These are phyloP conservation scores for Hura crepitans DNA, from an alignment of 441 rosid genomes.

Conservation along the genomic window DNA sequence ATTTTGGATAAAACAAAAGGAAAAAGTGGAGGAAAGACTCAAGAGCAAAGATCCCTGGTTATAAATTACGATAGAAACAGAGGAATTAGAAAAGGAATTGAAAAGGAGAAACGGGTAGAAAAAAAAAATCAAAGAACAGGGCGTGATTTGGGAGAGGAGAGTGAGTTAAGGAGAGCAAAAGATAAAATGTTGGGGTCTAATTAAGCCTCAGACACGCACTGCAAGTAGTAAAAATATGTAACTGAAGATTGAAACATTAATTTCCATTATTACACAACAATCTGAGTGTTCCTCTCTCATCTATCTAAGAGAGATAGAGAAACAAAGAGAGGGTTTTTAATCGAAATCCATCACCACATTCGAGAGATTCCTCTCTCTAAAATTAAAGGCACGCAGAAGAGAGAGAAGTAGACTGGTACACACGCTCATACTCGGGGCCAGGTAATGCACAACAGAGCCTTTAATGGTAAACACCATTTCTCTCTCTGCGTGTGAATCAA, in stretches of 20 bases:
- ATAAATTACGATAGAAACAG: neutral
- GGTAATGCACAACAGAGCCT: conserved; percentile 22
- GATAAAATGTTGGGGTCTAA: conserved; percentile 26
- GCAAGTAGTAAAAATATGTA: neutral
- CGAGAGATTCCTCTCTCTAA: conserved; percentile 14
- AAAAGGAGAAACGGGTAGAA: conserved; percentile 25
- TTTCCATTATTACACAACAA: too few species aligned
- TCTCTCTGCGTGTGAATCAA: neutral
- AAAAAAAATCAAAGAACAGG: conserved; percentile 25
- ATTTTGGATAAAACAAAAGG: neutral
- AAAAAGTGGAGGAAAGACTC: neutral
- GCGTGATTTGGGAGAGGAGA: conserved; percentile 43
- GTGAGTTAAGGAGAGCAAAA: conserved; percentile 32
- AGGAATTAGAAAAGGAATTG: neutral
- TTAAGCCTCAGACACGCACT: conserved; percentile 4
- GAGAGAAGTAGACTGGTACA: conserved; percentile 21
- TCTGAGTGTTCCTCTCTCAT: neutral
- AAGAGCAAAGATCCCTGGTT: neutral
- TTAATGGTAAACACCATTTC: conserved; percentile 3
- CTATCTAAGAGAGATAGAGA: neutral
- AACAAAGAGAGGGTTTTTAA: conserved; percentile 13
- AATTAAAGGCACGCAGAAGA: conserved; percentile 8
- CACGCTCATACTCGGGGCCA: conserved; percentile 22
- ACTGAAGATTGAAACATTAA: conserved; percentile 25
- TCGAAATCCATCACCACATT: conserved; percentile 14